A percentile compares a stretch with the other conserved stretches of the same genome.
These are phyloP conservation scores for Salix caprea DNA, from an alignment of 345 rosid genomes.

Conservation along the genomic window DNA sequence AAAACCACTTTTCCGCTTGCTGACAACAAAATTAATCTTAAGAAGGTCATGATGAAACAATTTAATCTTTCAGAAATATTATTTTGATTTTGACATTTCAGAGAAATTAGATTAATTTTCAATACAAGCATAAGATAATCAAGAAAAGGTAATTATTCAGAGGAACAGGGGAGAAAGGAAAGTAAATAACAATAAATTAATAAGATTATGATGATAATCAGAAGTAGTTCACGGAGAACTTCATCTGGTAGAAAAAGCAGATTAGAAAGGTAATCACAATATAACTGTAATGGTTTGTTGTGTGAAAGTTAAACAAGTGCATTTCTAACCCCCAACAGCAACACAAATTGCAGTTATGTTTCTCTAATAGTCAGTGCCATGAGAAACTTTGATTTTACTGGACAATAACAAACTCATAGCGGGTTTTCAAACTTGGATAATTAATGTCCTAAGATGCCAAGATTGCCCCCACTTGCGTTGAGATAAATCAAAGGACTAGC, in stretches of 20 bases:
- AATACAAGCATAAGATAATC: background rate
- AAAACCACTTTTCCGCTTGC: constrained; percentile 32
- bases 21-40: constrained; percentile 1
- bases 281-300: background rate
- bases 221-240: background rate
- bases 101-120: background rate
- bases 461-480: background rate
- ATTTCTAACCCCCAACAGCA: background rate
- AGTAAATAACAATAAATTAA: background rate
- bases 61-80: background rate
- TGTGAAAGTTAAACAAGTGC: background rate
- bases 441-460: too few relatives aligned
- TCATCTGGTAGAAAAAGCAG: background rate
- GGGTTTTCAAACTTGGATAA: background rate
- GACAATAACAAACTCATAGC: background rate
- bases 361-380: background rate
- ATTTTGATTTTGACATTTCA: background rate
- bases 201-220: background rate
- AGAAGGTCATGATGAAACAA: background rate
- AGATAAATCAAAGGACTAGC: background rate
- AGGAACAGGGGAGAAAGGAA: background rate
- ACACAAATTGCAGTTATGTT: background rate
- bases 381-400: background rate
- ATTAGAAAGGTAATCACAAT: background rate
- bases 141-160: background rate